A percentile compares a stretch with the other conserved stretches of the same genome.
Conservation (phyloP, 2,329 filamentous ascomycete species). For the Beauveria sp. region DNA sequence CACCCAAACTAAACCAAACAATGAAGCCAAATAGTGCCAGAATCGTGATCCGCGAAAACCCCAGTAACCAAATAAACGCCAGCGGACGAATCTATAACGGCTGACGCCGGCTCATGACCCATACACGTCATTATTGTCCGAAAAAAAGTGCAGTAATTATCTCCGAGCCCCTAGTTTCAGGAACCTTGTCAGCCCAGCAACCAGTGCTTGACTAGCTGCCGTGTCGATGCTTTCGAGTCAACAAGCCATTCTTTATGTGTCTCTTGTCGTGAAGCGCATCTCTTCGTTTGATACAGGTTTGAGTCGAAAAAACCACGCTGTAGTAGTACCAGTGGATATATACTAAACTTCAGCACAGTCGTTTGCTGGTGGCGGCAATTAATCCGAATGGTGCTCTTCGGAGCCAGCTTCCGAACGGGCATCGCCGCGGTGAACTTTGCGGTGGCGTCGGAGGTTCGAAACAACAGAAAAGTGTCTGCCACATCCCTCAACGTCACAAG, state of each 20-base stretch:
- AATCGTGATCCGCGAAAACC: not conserved
- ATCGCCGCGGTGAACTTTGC: conserved; percentile 82
- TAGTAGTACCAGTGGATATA: not conserved
- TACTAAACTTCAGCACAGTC: not conserved
- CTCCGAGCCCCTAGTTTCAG: not conserved
- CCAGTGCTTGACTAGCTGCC: not conserved
- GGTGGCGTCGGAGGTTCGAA: conserved; percentile 87
- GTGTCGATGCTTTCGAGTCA: not conserved
- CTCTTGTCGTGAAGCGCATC: conserved; percentile 5
- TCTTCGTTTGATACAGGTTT: not conserved
- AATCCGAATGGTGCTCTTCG: conserved; percentile 56
- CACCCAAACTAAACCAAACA: not conserved
- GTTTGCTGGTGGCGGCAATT: conserved; percentile 13
- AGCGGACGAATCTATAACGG: conserved; percentile 1
- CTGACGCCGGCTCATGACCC: not conserved
- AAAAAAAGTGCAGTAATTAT: not conserved
- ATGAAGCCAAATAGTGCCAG: not conserved
- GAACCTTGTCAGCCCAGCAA: not conserved
- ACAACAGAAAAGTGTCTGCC: conserved; percentile 96
- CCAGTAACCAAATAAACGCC: conserved; percentile 5
- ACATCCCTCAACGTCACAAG: conserved; percentile 89
- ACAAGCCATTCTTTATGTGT: conserved; percentile 2
- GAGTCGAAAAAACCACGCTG: not conserved
- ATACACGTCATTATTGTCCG: not conserved
- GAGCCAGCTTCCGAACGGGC: conserved; percentile 55